A percentile compares a stretch with the other conserved stretches of the same genome.
These are phyloP conservation scores for Trichoderma guizhouense DNA, from an alignment of 2,329 filamentous ascomycete genomes.

Conservation along the genomic window DNA sequence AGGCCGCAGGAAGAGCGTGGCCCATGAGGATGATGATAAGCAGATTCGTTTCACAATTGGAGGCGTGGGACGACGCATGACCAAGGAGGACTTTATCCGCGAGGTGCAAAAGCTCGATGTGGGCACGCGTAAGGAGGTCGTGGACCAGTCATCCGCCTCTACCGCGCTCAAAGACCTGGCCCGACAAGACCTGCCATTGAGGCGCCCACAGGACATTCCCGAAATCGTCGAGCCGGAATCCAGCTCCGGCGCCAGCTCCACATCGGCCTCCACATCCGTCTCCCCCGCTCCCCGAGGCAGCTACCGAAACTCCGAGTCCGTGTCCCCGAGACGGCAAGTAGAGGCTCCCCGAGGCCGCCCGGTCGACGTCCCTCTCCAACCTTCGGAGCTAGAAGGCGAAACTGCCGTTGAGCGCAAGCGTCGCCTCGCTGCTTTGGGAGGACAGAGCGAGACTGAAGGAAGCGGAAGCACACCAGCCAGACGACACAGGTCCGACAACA, in stretches of 20 bases:
- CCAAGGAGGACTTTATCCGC: conserved; percentile 73
- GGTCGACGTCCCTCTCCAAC: neutral
- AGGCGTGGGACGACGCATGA: conserved; percentile 70
- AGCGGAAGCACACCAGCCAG: neutral
- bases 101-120: conserved; percentile 71
- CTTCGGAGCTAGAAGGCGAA: conserved; percentile 45
- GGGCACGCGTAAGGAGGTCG: conserved; percentile 54
- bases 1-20: conserved; percentile 39
- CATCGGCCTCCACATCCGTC: conserved; percentile 6
- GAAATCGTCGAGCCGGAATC: conserved; percentile 23
- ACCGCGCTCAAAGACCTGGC: conserved; percentile 49
- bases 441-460: conserved; percentile 37
- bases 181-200: conserved; percentile 35
- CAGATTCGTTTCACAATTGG: conserved; percentile 74
- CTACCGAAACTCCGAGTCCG: conserved; percentile 20
- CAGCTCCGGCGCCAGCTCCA: conserved; percentile 23
- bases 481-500: neutral
- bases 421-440: conserved; percentile 53
- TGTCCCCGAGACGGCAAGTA: conserved; percentile 21
- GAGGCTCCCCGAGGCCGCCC: conserved; percentile 15
- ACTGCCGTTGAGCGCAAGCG: conserved; percentile 68
- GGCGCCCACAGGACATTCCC: conserved; percentile 18
- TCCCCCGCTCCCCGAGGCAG: neutral
- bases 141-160: conserved; percentile 49
- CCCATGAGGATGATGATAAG: conserved; percentile 58